Percentiles rank a stretch among this genome's conserved stretches.
phyloP scores from a whole-genome alignment of 139 green algal species.

The Coelastrella sp. region DNA sequence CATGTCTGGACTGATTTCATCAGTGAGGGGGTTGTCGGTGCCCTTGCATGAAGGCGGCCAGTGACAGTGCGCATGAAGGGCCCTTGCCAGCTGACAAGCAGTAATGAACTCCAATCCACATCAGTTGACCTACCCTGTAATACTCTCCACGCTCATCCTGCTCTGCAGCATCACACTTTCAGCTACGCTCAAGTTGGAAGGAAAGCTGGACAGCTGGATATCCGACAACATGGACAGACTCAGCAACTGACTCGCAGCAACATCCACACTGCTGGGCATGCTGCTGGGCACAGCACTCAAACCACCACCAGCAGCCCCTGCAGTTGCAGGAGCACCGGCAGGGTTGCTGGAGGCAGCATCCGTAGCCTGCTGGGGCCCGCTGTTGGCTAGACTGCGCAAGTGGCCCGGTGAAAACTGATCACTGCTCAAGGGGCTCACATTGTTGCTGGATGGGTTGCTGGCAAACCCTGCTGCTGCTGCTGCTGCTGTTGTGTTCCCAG shows the following conservation, averaged over 20 bases:
- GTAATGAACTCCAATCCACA: not conserved
- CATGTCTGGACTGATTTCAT: too few species aligned
- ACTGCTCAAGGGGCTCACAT: not conserved
- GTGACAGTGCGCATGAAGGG: too few species aligned
- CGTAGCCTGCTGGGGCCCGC: not conserved
- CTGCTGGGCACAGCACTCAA: not conserved
- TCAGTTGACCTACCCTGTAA: not conserved
- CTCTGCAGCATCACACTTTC: constrained; percentile 14
- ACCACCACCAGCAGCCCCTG: not conserved
- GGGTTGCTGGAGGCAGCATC: not conserved
- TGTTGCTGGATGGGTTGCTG: not conserved
- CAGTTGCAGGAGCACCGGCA: not conserved
- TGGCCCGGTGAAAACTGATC: not conserved
- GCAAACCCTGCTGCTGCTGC: not conserved
- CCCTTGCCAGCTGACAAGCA: not conserved
- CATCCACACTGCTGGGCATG: constrained; percentile 20
- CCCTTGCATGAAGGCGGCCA: too few species aligned
- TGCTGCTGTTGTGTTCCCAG: not conserved
- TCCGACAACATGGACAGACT: constrained; percentile 30
- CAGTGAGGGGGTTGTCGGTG: too few species aligned
- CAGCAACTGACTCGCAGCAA: constrained; percentile 39
- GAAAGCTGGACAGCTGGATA: constrained; percentile 36
- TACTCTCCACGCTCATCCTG: not conserved
- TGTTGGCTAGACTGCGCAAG: not conserved
- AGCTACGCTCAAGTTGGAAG: not conserved